A percentile compares a stretch with the other conserved stretches of the same genome.
Evolutionary conservation across 208 protist species (phyloP).

Genomic region (Strigomonas culicis): DNA sequence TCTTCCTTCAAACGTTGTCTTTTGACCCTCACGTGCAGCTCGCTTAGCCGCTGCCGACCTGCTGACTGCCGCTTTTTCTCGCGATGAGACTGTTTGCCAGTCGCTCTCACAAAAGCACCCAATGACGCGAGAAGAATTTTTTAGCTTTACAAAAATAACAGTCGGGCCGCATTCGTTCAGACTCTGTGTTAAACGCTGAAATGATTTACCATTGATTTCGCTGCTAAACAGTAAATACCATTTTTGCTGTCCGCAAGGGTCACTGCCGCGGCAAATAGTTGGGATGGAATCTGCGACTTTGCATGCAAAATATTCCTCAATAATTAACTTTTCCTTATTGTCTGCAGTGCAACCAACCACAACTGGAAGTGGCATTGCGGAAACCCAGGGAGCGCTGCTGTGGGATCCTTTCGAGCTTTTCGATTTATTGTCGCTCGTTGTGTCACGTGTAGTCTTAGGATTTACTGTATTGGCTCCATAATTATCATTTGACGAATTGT

Average conservation of each 20-base stretch:
- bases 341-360: background rate
- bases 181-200: conserved; percentile 45
- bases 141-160: conserved; percentile 41
- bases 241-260: conserved; percentile 8
- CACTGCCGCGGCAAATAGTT: conserved; percentile 18
- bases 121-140: conserved; percentile 32
- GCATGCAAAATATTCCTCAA: background rate
- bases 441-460: no score
- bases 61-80: conserved; percentile 49
- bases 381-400: no score
- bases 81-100: conserved; percentile 44
- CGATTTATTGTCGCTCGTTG: no score
- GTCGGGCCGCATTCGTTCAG: conserved; percentile 40
- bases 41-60: conserved; percentile 35
- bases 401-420: no score
- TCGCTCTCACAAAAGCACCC: conserved; percentile 56
- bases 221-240: conserved; percentile 70
- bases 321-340: background rate
- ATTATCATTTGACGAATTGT: no score
- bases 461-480: no score
- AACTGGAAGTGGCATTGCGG: no score
- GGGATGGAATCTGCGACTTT: conserved; percentile 28
- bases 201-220: conserved; percentile 56
- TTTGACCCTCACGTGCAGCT: conserved; percentile 38
- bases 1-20: background rate